Conservation (phyloP, 495 filamentous ascomycete species). For the Chaetomium cochliodes region DNA sequence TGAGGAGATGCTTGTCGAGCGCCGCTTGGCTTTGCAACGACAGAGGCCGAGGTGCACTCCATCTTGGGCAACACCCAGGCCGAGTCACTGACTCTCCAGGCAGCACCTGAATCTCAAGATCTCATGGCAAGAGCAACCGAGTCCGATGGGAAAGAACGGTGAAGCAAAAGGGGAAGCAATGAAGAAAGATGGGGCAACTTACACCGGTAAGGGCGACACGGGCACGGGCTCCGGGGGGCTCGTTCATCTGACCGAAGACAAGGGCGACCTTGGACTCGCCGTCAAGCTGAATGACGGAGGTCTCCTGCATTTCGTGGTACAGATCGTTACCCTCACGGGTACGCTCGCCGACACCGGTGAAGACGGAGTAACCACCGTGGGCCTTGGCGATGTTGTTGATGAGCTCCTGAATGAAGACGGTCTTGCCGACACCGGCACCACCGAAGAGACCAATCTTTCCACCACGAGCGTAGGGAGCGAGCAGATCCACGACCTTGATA, state of each 20-base stretch:
- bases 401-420: conserved; percentile 99
- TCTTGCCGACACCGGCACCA: conserved; percentile 99
- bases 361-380: conserved; percentile 99
- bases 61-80: too few species aligned
- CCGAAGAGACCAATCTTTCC: conserved; percentile 99
- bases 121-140: too few species aligned
- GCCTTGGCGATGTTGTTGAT: conserved; percentile 99
- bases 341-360: conserved; percentile 99
- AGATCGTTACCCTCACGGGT: conserved; percentile 99
- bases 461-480: conserved; percentile 99
- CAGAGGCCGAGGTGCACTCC: too few species aligned
- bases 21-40: too few species aligned
- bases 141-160: too few species aligned
- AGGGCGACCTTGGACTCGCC: conserved; percentile 99
- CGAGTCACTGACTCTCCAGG: too few species aligned
- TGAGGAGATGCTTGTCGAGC: too few species aligned
- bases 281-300: conserved; percentile 97
- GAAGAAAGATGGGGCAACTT: too few species aligned
- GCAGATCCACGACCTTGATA: conserved; percentile 99
- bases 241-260: conserved; percentile 99
- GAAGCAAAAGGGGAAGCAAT: too few species aligned
- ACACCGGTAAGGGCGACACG: conserved; percentile 93
- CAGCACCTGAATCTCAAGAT: too few species aligned
- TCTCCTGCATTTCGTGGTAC: conserved; percentile 99
- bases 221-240: conserved; percentile 98